Conservation (phyloP, 176 grass and related monocot species). For the Echinochloa phyllopogon region DNA sequence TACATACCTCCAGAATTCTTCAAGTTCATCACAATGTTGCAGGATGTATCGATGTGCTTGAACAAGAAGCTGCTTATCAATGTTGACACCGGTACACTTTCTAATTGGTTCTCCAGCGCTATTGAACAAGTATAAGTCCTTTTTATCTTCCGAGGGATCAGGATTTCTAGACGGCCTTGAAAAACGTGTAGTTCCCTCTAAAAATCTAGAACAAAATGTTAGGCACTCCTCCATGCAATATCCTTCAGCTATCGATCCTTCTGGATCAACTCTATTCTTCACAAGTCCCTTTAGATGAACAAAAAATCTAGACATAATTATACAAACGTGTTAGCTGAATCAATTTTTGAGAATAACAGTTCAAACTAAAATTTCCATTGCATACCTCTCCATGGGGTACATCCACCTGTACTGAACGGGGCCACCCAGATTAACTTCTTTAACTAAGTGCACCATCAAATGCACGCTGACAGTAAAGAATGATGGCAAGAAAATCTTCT, state of each 20-base stretch:
- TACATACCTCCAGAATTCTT: too few relatives aligned
- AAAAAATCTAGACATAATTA: not conserved
- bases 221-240: conserved; percentile 13
- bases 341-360: not conserved
- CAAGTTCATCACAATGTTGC: too few relatives aligned
- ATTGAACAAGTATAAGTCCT: not conserved
- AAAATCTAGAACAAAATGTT: conserved; percentile 25
- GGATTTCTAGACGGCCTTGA: not conserved
- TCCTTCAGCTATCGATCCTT: conserved; percentile 10
- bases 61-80: not conserved
- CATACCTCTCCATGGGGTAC: conserved; percentile 33
- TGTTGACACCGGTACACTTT: not conserved
- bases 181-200: not conserved
- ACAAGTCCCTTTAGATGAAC: conserved; percentile 14
- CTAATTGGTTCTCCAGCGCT: not conserved
- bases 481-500: not conserved
- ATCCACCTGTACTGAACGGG: conserved; percentile 43
- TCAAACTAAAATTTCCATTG: not conserved
- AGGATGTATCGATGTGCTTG: too few relatives aligned
- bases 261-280: conserved; percentile 7
- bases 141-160: not conserved
- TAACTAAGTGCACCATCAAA: conserved; percentile 35
- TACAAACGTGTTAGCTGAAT: too few relatives aligned
- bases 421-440: conserved; percentile 27
- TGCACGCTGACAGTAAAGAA: conserved; percentile 17